Percentiles rank a stretch among this genome's conserved stretches.
These are phyloP conservation scores for Dryas drummondii DNA, from an alignment of 306 rosid species.

Conservation along the genomic window DNA sequence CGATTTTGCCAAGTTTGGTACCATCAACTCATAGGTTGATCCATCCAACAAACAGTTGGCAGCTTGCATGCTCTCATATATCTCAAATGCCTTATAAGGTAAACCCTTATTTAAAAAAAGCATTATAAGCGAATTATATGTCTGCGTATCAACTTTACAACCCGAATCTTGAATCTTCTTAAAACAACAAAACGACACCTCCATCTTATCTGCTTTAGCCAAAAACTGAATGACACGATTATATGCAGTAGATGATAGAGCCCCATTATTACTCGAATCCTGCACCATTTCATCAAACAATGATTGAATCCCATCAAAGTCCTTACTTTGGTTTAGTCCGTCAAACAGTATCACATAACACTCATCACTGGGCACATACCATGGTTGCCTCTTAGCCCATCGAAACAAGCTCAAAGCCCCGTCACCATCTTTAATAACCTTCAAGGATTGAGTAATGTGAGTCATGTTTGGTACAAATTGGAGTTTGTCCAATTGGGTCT, in stretches of 20 bases:
- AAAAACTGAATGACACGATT: conserved; percentile 74
- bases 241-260: conserved; percentile 50
- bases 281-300: conserved; percentile 85
- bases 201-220: conserved; percentile 89
- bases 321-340: conserved; percentile 60
- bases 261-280: conserved; percentile 52
- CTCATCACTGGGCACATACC: conserved; percentile 74
- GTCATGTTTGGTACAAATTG: conserved; percentile 82
- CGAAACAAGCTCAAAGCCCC: conserved; percentile 76
- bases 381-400: conserved; percentile 88
- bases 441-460: conserved; percentile 69
- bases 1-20: conserved; percentile 83
- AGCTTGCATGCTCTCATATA: conserved; percentile 84
- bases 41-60: conserved; percentile 59
- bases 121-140: conserved; percentile 76
- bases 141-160: conserved; percentile 57
- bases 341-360: conserved; percentile 72
- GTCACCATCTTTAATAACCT: conserved; percentile 59
- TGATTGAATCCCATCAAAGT: conserved; percentile 72
- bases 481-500: conserved; percentile 79
- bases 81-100: conserved; percentile 90
- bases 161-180: conserved; percentile 75
- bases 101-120: conserved; percentile 85
- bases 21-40: conserved; percentile 88
- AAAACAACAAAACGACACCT: conserved; percentile 81